Evolutionary conservation across 2,329 filamentous ascomycete genomes (phyloP).

Genomic region (Fusarium tanahbumbuense): DNA sequence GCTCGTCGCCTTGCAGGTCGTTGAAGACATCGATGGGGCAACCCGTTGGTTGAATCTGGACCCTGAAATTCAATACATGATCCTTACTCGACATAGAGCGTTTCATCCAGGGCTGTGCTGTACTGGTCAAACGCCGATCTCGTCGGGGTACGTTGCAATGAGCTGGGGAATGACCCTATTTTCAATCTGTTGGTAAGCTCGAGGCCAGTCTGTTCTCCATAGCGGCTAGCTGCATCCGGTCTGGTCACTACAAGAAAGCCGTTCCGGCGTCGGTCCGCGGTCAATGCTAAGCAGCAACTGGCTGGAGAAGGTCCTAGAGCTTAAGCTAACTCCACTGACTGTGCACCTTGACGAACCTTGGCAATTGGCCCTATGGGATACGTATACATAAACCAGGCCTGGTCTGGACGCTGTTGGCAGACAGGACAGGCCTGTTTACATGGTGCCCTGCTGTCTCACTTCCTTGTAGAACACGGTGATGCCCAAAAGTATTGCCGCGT

Average conservation of each 20-base stretch:
- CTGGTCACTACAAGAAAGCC: neutral
- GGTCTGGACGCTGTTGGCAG: neutral
- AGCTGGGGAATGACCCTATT: slow-evolving; percentile 2
- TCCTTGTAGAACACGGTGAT: neutral
- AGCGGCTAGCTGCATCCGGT: slow-evolving; percentile 2
- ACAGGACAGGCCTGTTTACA: neutral
- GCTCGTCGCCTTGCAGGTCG: neutral
- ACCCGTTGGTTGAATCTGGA: neutral
- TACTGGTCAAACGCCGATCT: slow-evolving; percentile 3
- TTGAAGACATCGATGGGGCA: neutral
- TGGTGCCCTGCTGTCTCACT: neutral
- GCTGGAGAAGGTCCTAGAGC: neutral
- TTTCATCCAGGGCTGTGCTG: slow-evolving; percentile 16
- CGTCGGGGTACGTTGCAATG: slow-evolving; percentile 11
- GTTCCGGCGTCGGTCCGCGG: neutral
- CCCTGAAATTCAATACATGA: neutral
- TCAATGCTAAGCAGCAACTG: slow-evolving; percentile 2
- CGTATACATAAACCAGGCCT: neutral
- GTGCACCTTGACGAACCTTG: neutral
- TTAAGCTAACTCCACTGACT: slow-evolving; percentile 1
- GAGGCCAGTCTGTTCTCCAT: neutral
- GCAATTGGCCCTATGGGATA: neutral
- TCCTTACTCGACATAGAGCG: neutral
- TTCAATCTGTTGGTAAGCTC: neutral
- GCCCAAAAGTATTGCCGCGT: neutral